Conservation (phyloP, 2,329 filamentous ascomycete genomes). For the Colletotrichum acutatum region DNA sequence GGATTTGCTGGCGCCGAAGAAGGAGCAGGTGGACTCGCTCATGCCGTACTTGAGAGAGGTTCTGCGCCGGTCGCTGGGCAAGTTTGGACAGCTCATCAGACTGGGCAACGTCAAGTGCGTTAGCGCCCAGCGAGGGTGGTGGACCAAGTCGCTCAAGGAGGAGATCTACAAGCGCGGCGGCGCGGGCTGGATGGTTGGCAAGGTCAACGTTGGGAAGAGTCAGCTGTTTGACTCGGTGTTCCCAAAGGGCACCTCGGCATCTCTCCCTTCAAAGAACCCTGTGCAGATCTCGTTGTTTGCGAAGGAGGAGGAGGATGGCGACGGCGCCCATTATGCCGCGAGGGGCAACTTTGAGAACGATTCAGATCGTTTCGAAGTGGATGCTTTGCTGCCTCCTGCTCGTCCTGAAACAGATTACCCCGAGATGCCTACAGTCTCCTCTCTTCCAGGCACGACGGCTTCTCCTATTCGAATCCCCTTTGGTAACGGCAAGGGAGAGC, state of each 20-base stretch:
- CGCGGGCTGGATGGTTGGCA: conserved; percentile 96
- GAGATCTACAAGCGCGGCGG: conserved; percentile 87
- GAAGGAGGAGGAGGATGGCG: conserved; percentile 28
- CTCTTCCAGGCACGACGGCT: conserved; percentile 91
- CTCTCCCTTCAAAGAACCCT: conserved; percentile 8
- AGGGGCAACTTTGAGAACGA: conserved; percentile 38
- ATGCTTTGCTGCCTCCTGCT: conserved; percentile 78
- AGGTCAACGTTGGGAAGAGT: conserved; percentile 97
- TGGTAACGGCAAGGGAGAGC: conserved; percentile 84
- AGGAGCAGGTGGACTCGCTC: conserved; percentile 83
- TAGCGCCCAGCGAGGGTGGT: conserved; percentile 88
- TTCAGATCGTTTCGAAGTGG: conserved; percentile 48
- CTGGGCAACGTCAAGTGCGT: conserved; percentile 89
- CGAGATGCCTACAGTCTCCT: conserved; percentile 85
- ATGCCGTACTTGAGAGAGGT: conserved; percentile 87
- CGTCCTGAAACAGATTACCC: conserved; percentile 81
- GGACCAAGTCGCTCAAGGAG: conserved; percentile 87
- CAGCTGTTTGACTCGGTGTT: conserved; percentile 89
- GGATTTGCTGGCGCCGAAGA: conserved; percentile 85
- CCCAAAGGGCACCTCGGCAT: conserved; percentile 70
- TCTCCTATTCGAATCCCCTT: conserved; percentile 95
- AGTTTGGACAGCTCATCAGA: conserved; percentile 75
- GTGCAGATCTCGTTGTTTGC: conserved; percentile 34
- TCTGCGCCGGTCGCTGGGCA: conserved; percentile 79
- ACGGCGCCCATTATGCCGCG: conserved; percentile 9